Evolutionary conservation across 106 monocot genomes (phyloP).

Genomic region (Dioscorea zingiberensis): DNA sequence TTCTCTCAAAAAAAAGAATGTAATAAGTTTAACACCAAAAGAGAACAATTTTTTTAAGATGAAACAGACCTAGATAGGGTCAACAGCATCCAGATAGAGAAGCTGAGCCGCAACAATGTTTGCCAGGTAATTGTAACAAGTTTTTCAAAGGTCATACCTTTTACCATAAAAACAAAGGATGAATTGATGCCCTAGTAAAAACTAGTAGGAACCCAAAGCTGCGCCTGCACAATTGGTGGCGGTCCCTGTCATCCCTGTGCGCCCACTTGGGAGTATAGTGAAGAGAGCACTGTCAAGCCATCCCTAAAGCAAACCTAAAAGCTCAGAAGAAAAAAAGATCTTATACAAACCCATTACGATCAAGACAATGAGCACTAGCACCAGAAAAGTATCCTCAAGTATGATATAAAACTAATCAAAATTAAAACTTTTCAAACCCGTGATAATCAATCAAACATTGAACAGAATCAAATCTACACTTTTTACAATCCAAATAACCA

Average conservation of each 20-base stretch:
- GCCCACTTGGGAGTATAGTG: constrained; percentile 54
- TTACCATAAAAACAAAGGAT: constrained; percentile 45
- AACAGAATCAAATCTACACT: too few species aligned
- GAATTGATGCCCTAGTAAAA: not conserved
- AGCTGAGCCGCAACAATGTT: constrained; percentile 82
- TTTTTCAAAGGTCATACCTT: constrained; percentile 43
- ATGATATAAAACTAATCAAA: too few species aligned
- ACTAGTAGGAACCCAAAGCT: constrained; percentile 71
- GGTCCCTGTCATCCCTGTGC: constrained; percentile 61
- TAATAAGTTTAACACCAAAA: too few species aligned
- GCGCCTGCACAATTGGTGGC: constrained; percentile 80
- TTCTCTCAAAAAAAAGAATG: too few species aligned
- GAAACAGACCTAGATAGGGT: constrained; percentile 89
- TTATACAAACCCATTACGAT: too few species aligned
- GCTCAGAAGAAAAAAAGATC: not conserved
- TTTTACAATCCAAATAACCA: too few species aligned
- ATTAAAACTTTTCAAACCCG: too few species aligned
- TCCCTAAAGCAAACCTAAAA: constrained; percentile 39
- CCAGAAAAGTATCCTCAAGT: too few species aligned
- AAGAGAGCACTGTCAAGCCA: constrained; percentile 65
- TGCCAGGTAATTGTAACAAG: constrained; percentile 91
- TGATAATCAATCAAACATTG: too few species aligned
- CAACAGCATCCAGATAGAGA: constrained; percentile 86
- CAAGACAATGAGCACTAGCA: too few species aligned
- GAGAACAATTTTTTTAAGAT: too few species aligned